Evolutionary conservation across 805 yeast species (phyloP), one percentile per base, ranked within the genome.

Genomic region (Pichia californica): DNA sequence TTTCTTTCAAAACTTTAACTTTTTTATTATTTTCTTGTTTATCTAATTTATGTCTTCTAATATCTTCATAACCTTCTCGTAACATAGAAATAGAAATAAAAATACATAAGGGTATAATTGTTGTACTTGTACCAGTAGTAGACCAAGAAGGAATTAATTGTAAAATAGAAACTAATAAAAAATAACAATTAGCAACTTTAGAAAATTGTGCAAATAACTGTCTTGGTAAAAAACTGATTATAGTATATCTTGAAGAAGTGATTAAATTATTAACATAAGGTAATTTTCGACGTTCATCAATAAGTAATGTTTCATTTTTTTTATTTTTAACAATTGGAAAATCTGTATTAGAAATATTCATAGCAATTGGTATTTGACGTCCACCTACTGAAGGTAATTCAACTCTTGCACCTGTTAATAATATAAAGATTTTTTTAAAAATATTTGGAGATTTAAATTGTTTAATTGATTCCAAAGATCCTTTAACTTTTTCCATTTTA

Each of bases 81-180:
- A 83, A 76, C 64, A 91, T 88, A 0, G 98, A 87, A 23, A 93
- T 85, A 7, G 87, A 70, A 66, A 93, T 86, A 61, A 93, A 93
- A 6, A 93, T 74, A 62, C 81, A 67, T 45, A 93, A 69, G 2
- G 99, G 98, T 32, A 89, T 73, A 53, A 93, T 91, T 2, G 99
- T 93, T 4, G 98, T 93, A 58, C 79, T 88, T 11, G 88, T 83
- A 47, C 98, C 99, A 0, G 99, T 93, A 6, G 99, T 88, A 1
- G 96, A 87, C 97, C 96, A 93, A 2, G 88, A 78, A 0, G 99
- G 98, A 38, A 93, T 82, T 89, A 91, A 81, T 60, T 93, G 99
- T 69, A 93, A 69, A 48, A 93, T 83, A 2, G 98, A 89, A 15
- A 93, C 93, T 3, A 80, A 71, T 74, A 93, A 66, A 64, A 93